A percentile compares a stretch with the other conserved stretches of the same genome.
Evolutionary conservation across 2,329 filamentous ascomycete species (phyloP).

Genomic region (Verticillium longisporum): DNA sequence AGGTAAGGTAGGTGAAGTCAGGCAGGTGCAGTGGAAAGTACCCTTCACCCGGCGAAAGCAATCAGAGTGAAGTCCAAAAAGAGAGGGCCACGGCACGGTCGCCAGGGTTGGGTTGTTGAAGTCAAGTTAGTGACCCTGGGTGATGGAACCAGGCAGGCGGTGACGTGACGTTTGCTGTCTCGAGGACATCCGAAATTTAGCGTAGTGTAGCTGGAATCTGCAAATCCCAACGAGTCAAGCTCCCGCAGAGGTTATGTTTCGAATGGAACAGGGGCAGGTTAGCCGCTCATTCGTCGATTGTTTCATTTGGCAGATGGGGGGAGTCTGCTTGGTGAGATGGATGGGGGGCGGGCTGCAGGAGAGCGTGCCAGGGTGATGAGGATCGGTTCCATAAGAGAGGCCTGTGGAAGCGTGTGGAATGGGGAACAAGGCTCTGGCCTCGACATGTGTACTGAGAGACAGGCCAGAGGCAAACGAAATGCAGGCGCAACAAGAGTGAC

Average conservation of each 20-base stretch:
- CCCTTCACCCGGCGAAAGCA: background rate
- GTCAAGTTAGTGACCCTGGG: background rate
- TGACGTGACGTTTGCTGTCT: background rate
- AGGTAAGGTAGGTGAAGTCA: background rate
- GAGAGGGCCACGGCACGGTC: background rate
- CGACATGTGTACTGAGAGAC: background rate
- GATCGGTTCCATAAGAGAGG: background rate
- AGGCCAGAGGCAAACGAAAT: no score
- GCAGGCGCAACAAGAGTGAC: no score
- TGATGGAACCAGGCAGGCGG: background rate
- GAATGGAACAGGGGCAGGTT: background rate
- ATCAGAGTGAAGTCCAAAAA: background rate
- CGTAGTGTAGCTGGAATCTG: background rate
- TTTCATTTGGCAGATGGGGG: background rate
- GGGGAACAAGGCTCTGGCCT: background rate
- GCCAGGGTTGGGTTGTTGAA: background rate
- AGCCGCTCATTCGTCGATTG: background rate
- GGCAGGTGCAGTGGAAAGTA: background rate
- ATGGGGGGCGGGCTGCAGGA: background rate
- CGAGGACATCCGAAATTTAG: background rate
- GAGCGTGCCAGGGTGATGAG: background rate
- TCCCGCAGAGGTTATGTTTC: background rate
- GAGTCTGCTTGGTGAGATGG: background rate
- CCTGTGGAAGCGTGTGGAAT: background rate
- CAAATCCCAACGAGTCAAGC: background rate